Base-by-base conservation (phyloP, 108 stramenopile genomes). In the Aurantiochytrium sp. region DNA sequence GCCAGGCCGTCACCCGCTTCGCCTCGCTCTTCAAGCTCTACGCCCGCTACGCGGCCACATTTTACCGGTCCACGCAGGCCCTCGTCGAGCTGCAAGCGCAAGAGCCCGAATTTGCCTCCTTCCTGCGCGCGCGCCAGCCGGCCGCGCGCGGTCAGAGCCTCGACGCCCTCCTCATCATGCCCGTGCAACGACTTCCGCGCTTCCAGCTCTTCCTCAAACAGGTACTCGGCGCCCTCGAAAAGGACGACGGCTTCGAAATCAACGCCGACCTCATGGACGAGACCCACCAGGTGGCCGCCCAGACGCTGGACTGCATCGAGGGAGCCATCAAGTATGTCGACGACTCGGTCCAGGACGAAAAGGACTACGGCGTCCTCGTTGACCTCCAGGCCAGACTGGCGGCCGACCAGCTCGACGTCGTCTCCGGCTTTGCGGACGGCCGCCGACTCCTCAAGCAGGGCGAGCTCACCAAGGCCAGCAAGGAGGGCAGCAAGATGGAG, bases 151-250 rank as follows among this genome's bases (percentile, higher is more conserved):
- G 45, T 15, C 39, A 48, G 45, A 81, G 27, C n/a, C 12, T 81
- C 1, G 73, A 81, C 24, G 73, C 73, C 30, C 39, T 81, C 19
- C 39, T 81, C 27, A 48, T 81, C 73, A 81, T 81, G 73, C 73
- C 73, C 39, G 45, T 81, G 12, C 73, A 81, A 24, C 73, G 73
- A 12, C 17, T 81, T 17, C 45, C 73, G 36, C 39, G 73, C 12
- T 81, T 48, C 2, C 42, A 81, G 24, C 45, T 81, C 39, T 81
- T 81, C 24, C 24, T 81, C 10, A 81, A 41, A 48, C 73, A 81
- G 45, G 45, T 81, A 12, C 12, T 81, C 24, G 73, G 45, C 30
- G 59, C 59, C 8, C 59, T 65, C 34, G 73, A 81, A 4, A 30
- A 24, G 10, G 73, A 42, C n/a, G 73, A 37, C 2, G 45, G 39